phyloP scores from a whole-genome alignment of 169 alveolate genomes.

The Eimeria acervulina region DNA sequence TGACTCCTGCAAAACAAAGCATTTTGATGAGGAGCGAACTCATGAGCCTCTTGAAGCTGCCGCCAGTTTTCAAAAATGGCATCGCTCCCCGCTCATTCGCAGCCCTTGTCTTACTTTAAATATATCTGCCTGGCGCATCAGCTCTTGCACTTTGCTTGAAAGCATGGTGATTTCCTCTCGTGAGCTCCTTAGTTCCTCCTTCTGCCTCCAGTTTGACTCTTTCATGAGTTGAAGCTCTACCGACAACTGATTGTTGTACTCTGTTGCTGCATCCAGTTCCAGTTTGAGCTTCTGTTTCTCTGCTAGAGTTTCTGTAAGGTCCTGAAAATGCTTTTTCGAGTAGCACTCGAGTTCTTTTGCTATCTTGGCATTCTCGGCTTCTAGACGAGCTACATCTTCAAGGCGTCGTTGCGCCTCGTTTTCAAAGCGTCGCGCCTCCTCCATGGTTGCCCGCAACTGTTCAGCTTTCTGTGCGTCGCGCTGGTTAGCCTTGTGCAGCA shows the following conservation, averaged over 20 bases:
- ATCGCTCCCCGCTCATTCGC: not conserved
- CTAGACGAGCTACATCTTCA: conserved; percentile 30
- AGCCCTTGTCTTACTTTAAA: not conserved
- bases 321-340: conserved; percentile 48
- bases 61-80: not conserved
- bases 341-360: conserved; percentile 43
- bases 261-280: conserved; percentile 48
- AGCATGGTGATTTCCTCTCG: conserved; percentile 58
- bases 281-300: conserved; percentile 54
- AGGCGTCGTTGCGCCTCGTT: not conserved
- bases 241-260: not conserved
- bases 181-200: conserved; percentile 36
- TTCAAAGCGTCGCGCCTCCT: conserved; percentile 49
- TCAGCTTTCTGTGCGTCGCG: conserved; percentile 58
- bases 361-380: conserved; percentile 41
- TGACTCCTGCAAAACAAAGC: conserved; percentile 5
- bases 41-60: not conserved
- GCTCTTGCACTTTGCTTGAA: conserved; percentile 32
- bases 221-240: conserved; percentile 51
- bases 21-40: not conserved
- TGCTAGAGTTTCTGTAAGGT: conserved; percentile 14
- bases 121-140: conserved; percentile 63
- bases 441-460: conserved; percentile 22
- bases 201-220: not conserved
- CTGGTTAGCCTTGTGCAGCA: conserved; percentile 35